These are phyloP conservation scores for Crithidia bombi DNA, from an alignment of 208 protist species.

Conservation along the genomic window DNA sequence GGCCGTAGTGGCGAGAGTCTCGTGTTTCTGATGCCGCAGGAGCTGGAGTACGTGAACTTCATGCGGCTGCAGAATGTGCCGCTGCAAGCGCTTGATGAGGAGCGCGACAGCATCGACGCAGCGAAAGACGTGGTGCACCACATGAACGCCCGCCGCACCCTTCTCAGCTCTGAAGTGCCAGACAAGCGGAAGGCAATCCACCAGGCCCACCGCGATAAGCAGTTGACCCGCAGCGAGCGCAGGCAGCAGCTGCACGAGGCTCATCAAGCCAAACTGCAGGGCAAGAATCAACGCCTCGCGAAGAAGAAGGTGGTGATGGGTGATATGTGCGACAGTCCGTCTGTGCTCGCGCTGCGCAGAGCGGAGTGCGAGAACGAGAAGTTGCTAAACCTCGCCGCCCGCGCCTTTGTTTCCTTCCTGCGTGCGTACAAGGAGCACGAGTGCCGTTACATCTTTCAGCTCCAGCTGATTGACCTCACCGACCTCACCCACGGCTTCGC, in stretches of 20 bases:
- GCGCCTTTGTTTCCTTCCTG: constrained; percentile 93
- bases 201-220: constrained; percentile 73
- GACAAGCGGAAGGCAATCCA: constrained; percentile 77
- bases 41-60: constrained; percentile 94
- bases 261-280: constrained; percentile 45
- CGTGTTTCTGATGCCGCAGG: constrained; percentile 93
- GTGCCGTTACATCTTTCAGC: constrained; percentile 93
- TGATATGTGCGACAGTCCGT: constrained; percentile 81
- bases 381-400: constrained; percentile 75
- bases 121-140: constrained; percentile 54
- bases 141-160: constrained; percentile 75
- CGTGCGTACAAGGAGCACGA: constrained; percentile 95
- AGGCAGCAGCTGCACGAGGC: constrained; percentile 70
- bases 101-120: constrained; percentile 63
- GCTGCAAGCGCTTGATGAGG: constrained; percentile 77
- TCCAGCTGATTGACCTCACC: constrained; percentile 94
- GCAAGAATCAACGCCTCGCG: constrained; percentile 35
- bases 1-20: constrained; percentile 92
- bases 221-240: constrained; percentile 71
- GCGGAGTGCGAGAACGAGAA: constrained; percentile 61
- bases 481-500: constrained; percentile 94
- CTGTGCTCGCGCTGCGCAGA: constrained; percentile 66
- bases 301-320: constrained; percentile 68
- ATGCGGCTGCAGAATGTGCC: constrained; percentile 91
- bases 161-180: constrained; percentile 64